Evolutionary conservation across 345 rosid species (phyloP).

Genomic region (Excoecaria cochinchinensis): DNA sequence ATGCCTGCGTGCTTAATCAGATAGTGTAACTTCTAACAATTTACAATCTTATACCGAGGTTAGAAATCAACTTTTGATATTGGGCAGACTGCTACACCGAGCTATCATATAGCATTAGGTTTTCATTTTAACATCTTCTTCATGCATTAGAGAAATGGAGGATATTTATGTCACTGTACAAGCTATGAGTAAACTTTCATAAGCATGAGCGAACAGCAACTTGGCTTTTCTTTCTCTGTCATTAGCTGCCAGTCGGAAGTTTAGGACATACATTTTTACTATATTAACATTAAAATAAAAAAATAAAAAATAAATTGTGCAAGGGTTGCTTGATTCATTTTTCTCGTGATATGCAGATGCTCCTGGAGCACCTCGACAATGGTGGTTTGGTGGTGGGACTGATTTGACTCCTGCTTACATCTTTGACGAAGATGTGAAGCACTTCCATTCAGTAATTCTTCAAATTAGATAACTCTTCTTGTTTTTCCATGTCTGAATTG

Average conservation of each 20-base stretch:
- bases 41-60: too few species aligned
- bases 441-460: slow-evolving; percentile 73
- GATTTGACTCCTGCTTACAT: slow-evolving; percentile 97
- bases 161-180: not conserved
- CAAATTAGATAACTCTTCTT: not conserved
- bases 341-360: slow-evolving; percentile 42
- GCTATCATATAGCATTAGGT: not conserved
- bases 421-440: slow-evolving; percentile 94
- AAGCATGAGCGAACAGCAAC: not conserved
- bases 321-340: not conserved
- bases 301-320: not conserved
- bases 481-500: not conserved
- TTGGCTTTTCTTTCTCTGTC: not conserved
- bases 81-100: not conserved
- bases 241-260: not conserved
- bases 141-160: not conserved
- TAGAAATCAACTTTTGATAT: not conserved
- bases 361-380: slow-evolving; percentile 96
- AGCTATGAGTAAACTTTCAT: not conserved
- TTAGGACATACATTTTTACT: not conserved
- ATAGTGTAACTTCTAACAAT: not conserved
- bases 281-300: not conserved
- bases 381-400: slow-evolving; percentile 99
- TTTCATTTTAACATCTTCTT: not conserved
- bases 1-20: not conserved